Conservation (phyloP, 2,329 filamentous ascomycete species). For the Sporothrix dimorphospora region DNA sequence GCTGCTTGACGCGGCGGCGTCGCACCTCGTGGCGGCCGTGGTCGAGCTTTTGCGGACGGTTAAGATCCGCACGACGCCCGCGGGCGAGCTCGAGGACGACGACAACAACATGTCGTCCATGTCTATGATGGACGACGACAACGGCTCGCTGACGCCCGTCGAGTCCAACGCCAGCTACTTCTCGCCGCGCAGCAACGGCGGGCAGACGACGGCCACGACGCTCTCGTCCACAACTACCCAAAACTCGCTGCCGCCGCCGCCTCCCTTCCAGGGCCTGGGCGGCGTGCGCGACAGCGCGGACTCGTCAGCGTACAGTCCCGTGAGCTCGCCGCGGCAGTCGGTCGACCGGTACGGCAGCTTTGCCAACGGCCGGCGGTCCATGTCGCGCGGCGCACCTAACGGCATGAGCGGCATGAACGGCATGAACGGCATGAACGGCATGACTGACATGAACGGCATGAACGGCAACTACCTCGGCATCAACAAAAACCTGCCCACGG, state of each 20-base stretch:
- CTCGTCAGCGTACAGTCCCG: slow-evolving; percentile 75
- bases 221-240: slow-evolving; percentile 40
- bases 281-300: slow-evolving; percentile 62
- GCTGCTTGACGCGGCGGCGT: slow-evolving; percentile 87
- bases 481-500: slow-evolving; percentile 43
- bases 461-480: slow-evolving; percentile 45
- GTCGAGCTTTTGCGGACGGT: slow-evolving; percentile 82
- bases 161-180: slow-evolving; percentile 20
- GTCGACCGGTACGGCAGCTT: slow-evolving; percentile 46
- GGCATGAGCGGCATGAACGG: slow-evolving; percentile 8
- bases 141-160: slow-evolving; percentile 25
- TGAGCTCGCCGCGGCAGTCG: slow-evolving; percentile 69
- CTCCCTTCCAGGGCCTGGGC: slow-evolving; percentile 62
- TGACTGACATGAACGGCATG: slow-evolving; percentile 23
- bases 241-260: slow-evolving; percentile 53
- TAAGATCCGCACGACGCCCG: slow-evolving; percentile 78
- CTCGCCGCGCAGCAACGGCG: slow-evolving; percentile 44
- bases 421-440: slow-evolving; percentile 12
- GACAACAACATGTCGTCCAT: slow-evolving; percentile 55
- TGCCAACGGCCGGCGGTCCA: slow-evolving; percentile 32
- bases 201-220: slow-evolving; percentile 41
- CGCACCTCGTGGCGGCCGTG: slow-evolving; percentile 82
- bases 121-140: slow-evolving; percentile 55
- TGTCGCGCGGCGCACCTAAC: slow-evolving; percentile 29
- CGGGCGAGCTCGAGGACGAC: slow-evolving; percentile 75